Evolutionary conservation across 495 filamentous ascomycete species (phyloP).

Genomic region (Hypoxylon perforatum): DNA sequence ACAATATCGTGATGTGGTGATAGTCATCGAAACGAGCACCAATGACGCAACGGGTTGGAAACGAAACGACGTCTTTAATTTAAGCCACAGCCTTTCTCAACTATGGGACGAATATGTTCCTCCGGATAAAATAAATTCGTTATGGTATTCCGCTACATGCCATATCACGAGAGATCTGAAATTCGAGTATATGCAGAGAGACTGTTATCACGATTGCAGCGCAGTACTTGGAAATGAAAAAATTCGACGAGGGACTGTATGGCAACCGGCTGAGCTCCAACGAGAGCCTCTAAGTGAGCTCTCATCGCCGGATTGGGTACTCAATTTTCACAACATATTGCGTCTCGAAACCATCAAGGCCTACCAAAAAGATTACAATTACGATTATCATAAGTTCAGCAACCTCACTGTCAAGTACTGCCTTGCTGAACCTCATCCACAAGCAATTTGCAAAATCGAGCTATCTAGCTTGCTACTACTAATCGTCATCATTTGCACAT

Average conservation of each 20-base stretch:
- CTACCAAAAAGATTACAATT: neutral
- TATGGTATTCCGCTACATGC: conserved; percentile 36
- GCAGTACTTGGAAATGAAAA: neutral
- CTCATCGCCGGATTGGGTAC: too few relatives aligned
- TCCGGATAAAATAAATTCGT: conserved; percentile 3
- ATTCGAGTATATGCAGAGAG: too few relatives aligned
- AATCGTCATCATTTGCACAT: conserved; percentile 17
- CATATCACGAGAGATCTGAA: neutral
- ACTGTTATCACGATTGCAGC: neutral
- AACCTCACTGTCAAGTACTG: conserved; percentile 11
- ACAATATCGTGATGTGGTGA: conserved; percentile 23
- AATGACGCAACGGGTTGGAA: conserved; percentile 18
- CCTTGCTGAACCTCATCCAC: conserved; percentile 8
- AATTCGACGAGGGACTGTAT: too few relatives aligned
- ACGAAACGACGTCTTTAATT: conserved; percentile 9
- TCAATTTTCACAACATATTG: neutral
- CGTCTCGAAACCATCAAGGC: neutral
- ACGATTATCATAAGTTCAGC: neutral
- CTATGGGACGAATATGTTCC: conserved; percentile 19
- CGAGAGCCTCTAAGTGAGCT: too few relatives aligned
- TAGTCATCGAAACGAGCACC: conserved; percentile 17
- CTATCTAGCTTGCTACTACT: conserved; percentile 9
- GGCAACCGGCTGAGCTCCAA: too few relatives aligned
- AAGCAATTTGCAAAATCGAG: conserved; percentile 1
- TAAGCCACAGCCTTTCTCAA: neutral